phyloP scores from a whole-genome alignment of 108 stramenopile species.

The Nannochloropsis oceanica region DNA sequence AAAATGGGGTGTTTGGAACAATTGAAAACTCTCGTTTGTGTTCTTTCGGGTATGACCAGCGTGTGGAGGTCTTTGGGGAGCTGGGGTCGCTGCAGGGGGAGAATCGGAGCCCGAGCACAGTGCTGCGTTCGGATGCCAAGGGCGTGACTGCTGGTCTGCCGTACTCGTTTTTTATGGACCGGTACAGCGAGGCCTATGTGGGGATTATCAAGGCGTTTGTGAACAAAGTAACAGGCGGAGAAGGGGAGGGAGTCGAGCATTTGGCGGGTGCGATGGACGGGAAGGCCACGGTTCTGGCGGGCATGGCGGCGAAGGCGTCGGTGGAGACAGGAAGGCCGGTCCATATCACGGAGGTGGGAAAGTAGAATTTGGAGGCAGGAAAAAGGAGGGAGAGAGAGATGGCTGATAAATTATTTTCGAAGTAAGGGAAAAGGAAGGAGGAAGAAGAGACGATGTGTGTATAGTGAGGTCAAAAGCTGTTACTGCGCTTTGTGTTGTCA shows the following conservation, averaged over 20 bases:
- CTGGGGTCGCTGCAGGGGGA: slow-evolving; percentile 5
- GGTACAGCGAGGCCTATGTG: slow-evolving; percentile 20
- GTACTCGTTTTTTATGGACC: slow-evolving; percentile 26
- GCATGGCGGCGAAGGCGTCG: slow-evolving; percentile 17
- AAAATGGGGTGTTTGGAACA: slow-evolving; percentile 25
- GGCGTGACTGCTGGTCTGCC: slow-evolving; percentile 17
- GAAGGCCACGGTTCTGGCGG: not conserved
- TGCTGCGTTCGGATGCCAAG: slow-evolving; percentile 4
- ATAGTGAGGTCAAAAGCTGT: no score
- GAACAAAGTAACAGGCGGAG: slow-evolving; percentile 2
- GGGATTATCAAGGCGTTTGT: slow-evolving; percentile 19
- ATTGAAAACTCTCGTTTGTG: slow-evolving; percentile 24
- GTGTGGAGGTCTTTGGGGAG: slow-evolving; percentile 26
- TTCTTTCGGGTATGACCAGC: slow-evolving; percentile 30
- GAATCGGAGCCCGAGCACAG: slow-evolving; percentile 11
- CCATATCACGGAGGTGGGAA: slow-evolving; percentile 11
- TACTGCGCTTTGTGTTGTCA: no score
- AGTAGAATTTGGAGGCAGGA: not conserved
- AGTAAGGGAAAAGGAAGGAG: no score
- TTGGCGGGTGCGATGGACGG: slow-evolving; percentile 6
- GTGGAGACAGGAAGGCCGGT: slow-evolving; percentile 13
- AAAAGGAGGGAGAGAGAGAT: not conserved
- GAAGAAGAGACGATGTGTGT: no score
- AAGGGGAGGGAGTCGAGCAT: slow-evolving; percentile 5
- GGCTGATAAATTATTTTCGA: no score